These are phyloP conservation scores for Aspergillus udagawae DNA, from an alignment of 2,329 filamentous ascomycete species.

Conservation along the genomic window DNA sequence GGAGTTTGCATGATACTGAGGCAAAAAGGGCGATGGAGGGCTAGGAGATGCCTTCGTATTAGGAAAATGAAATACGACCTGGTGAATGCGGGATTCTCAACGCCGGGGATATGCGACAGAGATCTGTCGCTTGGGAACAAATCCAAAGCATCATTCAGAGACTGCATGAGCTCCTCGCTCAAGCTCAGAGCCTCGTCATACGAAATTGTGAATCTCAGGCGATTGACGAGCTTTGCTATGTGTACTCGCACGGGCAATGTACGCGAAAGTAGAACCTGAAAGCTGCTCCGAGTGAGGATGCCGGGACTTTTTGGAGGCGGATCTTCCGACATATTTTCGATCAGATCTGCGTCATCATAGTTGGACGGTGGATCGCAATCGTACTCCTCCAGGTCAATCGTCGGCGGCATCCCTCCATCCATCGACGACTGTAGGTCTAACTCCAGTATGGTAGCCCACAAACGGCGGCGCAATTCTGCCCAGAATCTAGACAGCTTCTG, in stretches of 20 bases:
- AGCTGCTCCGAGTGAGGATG: constrained; percentile 23
- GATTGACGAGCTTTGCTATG: constrained; percentile 29
- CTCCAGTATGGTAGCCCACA: constrained; percentile 45
- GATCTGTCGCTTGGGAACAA: constrained; percentile 21
- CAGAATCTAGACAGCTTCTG: constrained; percentile 34
- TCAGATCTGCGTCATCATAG: constrained; percentile 34
- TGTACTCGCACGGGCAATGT: constrained; percentile 27
- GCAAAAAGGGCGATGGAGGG: constrained; percentile 47
- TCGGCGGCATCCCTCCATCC: constrained; percentile 31
- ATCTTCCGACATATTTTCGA: constrained; percentile 23
- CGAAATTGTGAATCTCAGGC: constrained; percentile 25
- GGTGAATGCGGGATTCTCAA: constrained; percentile 22
- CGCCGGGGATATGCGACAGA: constrained; percentile 2
- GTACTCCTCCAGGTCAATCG: constrained; percentile 32
- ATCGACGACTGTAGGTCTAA: constrained; percentile 37
- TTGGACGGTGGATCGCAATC: constrained; percentile 37
- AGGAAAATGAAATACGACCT: constrained; percentile 47
- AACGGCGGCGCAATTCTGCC: constrained; percentile 43
- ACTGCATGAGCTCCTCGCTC: constrained; percentile 24
- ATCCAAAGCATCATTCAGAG: constrained; percentile 18
- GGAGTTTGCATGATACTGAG: constrained; percentile 30
- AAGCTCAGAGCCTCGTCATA: constrained; percentile 32
- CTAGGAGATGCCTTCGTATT: constrained; percentile 53
- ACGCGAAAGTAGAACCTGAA: constrained; percentile 25
- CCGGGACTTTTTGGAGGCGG: constrained; percentile 14